Evolutionary conservation across 2,329 filamentous ascomycete species (phyloP).

Genomic region (Pestalotiopsis sp.): DNA sequence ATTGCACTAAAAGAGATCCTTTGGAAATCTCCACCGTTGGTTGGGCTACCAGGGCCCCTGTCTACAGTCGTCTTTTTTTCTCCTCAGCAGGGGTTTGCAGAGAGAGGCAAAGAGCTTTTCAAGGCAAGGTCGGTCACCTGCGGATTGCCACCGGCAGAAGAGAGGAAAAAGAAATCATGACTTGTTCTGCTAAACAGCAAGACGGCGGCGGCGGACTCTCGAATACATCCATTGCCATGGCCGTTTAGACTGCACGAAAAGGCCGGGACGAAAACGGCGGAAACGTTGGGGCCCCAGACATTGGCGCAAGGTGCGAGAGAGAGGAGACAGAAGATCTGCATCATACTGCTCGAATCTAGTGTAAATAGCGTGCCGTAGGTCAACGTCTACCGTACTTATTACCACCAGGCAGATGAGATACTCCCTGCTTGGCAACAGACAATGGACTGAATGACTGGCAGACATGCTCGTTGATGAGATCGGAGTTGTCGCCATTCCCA

Average conservation of each 20-base stretch:
- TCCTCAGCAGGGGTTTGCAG: not conserved
- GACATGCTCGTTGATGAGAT: not conserved
- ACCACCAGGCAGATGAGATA: not conserved
- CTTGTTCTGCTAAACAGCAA: too few relatives aligned
- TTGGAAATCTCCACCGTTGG: not conserved
- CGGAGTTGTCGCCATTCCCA: not conserved
- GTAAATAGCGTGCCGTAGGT: not conserved
- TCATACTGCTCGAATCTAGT: not conserved
- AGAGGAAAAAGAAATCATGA: too few relatives aligned
- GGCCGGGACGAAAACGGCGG: not conserved
- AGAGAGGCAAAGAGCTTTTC: not conserved
- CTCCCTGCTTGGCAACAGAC: too few relatives aligned
- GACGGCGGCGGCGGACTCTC: too few relatives aligned
- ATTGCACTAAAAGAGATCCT: not conserved
- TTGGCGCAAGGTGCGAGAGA: not conserved
- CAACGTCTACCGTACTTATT: not conserved
- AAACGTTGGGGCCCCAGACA: not conserved
- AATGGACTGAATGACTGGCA: not conserved
- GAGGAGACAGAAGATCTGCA: not conserved
- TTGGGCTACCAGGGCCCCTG: not conserved
- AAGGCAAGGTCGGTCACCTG: not conserved
- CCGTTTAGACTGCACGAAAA: not conserved
- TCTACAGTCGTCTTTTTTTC: not conserved
- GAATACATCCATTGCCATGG: not conserved
- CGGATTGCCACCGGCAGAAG: too few relatives aligned